Evolutionary conservation across 495 filamentous ascomycete species (phyloP).

Genomic region (Aspergillus olivimuriae): DNA sequence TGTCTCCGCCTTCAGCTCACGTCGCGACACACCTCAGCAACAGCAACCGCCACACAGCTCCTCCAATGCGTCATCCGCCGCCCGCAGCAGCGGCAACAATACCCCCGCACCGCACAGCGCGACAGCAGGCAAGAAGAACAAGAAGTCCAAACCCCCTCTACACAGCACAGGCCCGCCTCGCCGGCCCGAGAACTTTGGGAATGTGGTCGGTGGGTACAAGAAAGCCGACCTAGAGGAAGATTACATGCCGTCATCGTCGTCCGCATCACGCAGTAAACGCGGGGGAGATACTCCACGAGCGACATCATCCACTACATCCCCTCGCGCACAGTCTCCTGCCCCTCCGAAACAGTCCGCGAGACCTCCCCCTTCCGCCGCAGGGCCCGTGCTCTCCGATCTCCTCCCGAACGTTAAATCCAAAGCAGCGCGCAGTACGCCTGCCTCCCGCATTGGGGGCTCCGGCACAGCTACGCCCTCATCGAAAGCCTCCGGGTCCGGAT

Average conservation of each 20-base stretch:
- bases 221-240: conserved; percentile 56
- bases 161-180: conserved; percentile 56
- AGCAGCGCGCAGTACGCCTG: conserved; percentile 42
- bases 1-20: conserved; percentile 83
- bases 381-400: conserved; percentile 72
- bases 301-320: conserved; percentile 21
- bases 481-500: too few species aligned
- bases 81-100: conserved; percentile 14
- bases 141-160: conserved; percentile 51
- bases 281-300: conserved; percentile 16
- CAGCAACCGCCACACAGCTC: conserved; percentile 10
- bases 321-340: conserved; percentile 34
- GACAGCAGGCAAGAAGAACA: conserved; percentile 37
- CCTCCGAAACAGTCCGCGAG: conserved; percentile 39
- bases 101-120: conserved; percentile 14
- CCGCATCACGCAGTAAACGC: too few species aligned
- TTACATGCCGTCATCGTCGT: conserved; percentile 45
- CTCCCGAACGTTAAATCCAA: conserved; percentile 57
- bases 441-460: conserved; percentile 48
- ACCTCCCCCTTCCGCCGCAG: conserved; percentile 61
- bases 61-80: conserved; percentile 4
- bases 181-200: conserved; percentile 51
- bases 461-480: conserved; percentile 31
- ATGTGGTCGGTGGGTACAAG: conserved; percentile 50
- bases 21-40: conserved; percentile 45